Evolutionary conservation across 1,284 basidiomycete species (phyloP).

Genomic region (Hymenochaete sp.): DNA sequence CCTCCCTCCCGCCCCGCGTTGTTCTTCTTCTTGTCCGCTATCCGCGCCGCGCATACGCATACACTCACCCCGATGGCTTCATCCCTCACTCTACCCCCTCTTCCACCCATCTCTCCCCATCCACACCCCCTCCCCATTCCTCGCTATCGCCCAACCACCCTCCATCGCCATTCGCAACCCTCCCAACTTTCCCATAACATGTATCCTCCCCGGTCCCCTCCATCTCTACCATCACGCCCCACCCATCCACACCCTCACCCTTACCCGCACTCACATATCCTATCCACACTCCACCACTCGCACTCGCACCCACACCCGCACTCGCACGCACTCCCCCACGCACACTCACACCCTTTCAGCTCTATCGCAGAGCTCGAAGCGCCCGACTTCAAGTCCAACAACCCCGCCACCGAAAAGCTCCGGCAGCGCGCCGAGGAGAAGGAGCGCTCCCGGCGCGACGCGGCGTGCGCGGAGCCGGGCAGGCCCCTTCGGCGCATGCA

Average conservation of each 20-base stretch:
- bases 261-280: background rate
- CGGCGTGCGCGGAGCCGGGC: conserved; percentile 53
- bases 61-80: too few species aligned
- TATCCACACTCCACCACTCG: too few species aligned
- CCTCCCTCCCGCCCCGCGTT: too few species aligned
- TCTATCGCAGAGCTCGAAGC: conserved; percentile 73
- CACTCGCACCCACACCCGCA: background rate
- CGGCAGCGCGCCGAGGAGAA: conserved; percentile 69
- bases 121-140: too few species aligned
- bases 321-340: background rate
- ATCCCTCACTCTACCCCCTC: too few species aligned
- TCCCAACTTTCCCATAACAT: background rate
- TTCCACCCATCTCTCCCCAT: too few species aligned
- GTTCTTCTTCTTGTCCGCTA: too few species aligned
- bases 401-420: conserved; percentile 64
- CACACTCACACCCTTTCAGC: conserved; percentile 29
- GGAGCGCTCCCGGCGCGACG: conserved; percentile 62
- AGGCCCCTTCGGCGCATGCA: conserved; percentile 71
- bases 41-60: too few species aligned
- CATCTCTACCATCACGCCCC: background rate
- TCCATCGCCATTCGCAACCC: conserved; percentile 1
- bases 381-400: conserved; percentile 60
- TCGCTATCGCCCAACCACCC: too few species aligned
- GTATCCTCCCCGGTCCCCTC: background rate
- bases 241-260: background rate